Evolutionary conservation across 352 stramenopile genomes (phyloP).

Genomic region (Phytopythium aichiense): DNA sequence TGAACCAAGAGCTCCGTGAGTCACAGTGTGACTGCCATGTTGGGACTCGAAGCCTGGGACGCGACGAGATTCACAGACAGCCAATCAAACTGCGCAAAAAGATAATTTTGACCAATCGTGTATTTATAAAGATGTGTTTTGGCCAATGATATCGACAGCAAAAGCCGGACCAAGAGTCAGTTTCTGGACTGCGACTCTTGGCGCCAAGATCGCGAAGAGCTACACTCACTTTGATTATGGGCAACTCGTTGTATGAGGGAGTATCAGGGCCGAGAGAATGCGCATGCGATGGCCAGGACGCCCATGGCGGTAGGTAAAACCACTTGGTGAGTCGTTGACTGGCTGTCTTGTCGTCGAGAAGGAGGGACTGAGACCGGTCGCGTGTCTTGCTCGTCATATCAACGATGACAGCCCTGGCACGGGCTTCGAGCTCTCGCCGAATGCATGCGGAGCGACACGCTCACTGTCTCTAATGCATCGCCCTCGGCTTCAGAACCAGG

Average conservation of each 20-base stretch:
- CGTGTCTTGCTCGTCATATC: neutral
- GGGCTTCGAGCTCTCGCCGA: neutral
- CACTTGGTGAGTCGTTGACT: neutral
- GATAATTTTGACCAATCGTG: neutral
- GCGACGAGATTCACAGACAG: neutral
- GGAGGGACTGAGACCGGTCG: neutral
- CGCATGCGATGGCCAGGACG: too few relatives aligned
- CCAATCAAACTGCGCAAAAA: neutral
- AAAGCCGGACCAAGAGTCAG: neutral
- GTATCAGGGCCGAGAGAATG: too few relatives aligned
- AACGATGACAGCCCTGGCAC: neutral
- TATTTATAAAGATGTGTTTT: neutral
- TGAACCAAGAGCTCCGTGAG: neutral
- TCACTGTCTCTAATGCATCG: neutral
- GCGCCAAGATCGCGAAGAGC: conserved; percentile 3
- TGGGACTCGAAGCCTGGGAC: neutral
- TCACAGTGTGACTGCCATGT: neutral
- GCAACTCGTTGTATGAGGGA: neutral
- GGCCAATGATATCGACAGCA: neutral
- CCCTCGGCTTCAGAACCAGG: neutral
- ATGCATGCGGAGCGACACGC: too few relatives aligned
- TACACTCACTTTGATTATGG: neutral
- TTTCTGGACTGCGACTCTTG: neutral
- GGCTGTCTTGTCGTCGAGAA: neutral
- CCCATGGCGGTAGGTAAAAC: too few relatives aligned